Percentiles rank a stretch among this genome's conserved stretches.
These are phyloP conservation scores for Kokia cookei DNA, from an alignment of 441 rosid species.

Conservation along the genomic window DNA sequence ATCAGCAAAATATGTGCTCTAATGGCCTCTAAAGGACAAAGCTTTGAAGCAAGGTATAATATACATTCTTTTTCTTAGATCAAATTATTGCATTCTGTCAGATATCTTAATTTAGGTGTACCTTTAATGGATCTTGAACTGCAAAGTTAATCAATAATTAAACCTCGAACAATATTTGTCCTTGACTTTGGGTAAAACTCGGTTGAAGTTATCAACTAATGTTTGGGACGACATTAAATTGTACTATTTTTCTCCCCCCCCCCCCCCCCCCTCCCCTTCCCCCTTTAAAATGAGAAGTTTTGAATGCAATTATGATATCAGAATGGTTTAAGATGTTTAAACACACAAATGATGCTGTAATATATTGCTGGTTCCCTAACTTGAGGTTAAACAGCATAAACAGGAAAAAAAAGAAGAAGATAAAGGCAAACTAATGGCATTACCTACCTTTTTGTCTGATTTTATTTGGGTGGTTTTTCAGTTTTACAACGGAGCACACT, in stretches of 20 bases:
- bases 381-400: not conserved
- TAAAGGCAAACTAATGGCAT: not conserved
- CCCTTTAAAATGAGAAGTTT: not conserved
- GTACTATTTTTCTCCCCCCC: not conserved
- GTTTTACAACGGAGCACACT: slow-evolving; percentile 64
- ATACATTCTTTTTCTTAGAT: slow-evolving; percentile 3
- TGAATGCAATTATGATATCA: not conserved
- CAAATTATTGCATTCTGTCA: not conserved
- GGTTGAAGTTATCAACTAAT: not conserved
- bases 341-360: not conserved
- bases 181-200: not conserved
- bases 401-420: not conserved
- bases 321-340: not conserved
- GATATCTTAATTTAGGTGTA: not conserved
- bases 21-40: slow-evolving; percentile 45
- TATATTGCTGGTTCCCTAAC: not conserved
- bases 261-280: too few relatives aligned
- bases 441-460: not conserved
- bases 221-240: not conserved
- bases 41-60: slow-evolving; percentile 78
- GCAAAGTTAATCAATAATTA: not conserved
- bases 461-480: slow-evolving; percentile 20
- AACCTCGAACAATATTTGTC: not conserved
- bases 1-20: slow-evolving; percentile 58
- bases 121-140: not conserved